Evolutionary conservation across 108 stramenopile genomes (phyloP), one percentile per base, ranked within the genome.

Genomic region (Skeletonema marinoi): DNA sequence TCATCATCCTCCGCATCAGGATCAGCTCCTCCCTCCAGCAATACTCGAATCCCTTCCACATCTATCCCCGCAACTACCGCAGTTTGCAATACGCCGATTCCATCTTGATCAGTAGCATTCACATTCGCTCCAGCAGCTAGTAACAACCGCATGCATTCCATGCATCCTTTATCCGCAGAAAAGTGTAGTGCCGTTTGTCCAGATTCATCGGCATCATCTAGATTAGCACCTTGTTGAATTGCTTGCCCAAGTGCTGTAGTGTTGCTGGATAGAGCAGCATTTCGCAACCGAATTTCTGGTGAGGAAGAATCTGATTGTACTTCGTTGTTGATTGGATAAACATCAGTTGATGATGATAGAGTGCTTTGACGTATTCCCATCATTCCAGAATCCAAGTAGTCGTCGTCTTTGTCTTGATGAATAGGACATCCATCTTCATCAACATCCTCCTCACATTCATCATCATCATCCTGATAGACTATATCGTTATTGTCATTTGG

Each of bases 181-280:
- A 93, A 76, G 78, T 96, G 95, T 14, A 96, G 69, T 1, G 92
- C 89, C 6, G 90, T 89, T 76, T 92, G 90, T 10, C 93, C 93
- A 31, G 70, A 68, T 21, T 85, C 87, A 71, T 94, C 93, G 7
- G 75, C 30, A 30, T 67, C 78, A 59, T 89, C 73, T 4, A 90
- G 51, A 61, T 88, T 66, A 3, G 74, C 73, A 16, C 71, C 83
- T 13, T 68, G 36, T 44, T 79, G 42, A 17, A 88, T 66, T 11
- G 75, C 65, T 2, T 21, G n/a, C 66, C 70, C 68, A 21, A 91
- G 60, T 41, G 32, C 56, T 8, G 48, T 68, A 4, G 77, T 32
- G 59, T 92, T 68, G 39, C 75, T 78, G 35, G 74, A 65, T 7
- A 77, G 70, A n/a, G 90, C 85, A 1, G 90, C 93, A 31, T 70